These are phyloP conservation scores for Aspergillus fijiensis DNA, from an alignment of 2,329 filamentous ascomycete genomes.

Conservation along the genomic window DNA sequence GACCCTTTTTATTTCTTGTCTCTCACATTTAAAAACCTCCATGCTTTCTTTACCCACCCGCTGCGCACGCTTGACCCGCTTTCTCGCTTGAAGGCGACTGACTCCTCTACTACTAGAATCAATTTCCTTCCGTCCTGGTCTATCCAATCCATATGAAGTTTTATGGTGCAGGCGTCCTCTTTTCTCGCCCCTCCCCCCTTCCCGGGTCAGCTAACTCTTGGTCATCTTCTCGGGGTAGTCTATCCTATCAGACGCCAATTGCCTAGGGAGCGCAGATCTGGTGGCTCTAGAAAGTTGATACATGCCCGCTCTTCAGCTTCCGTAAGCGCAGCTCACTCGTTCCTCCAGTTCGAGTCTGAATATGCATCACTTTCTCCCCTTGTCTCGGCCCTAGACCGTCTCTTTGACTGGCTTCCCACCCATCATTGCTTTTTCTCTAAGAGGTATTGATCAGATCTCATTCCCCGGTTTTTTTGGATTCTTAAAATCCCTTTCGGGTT, in stretches of 20 bases:
- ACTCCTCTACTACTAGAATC: not conserved
- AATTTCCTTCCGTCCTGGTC: not conserved
- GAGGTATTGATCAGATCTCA: slow-evolving; percentile 7
- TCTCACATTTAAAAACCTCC: slow-evolving; percentile 8
- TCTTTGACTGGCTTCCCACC: slow-evolving; percentile 4
- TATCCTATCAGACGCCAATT: not conserved
- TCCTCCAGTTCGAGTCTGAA: slow-evolving; percentile 34
- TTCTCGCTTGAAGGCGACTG: not conserved
- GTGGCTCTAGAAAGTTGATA: slow-evolving; percentile 4
- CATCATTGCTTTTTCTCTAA: slow-evolving; percentile 16
- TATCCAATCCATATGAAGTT: not conserved
- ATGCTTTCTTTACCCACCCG: slow-evolving; percentile 31
- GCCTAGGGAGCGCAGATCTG: not conserved
- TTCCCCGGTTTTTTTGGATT: slow-evolving; percentile 8
- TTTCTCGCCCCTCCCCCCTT: not conserved
- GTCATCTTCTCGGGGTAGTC: slow-evolving; percentile 1
- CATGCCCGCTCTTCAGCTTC: slow-evolving; percentile 19
- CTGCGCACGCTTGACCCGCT: slow-evolving; percentile 5
- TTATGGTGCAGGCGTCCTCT: slow-evolving; percentile 3
- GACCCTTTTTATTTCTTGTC: slow-evolving; percentile 13
- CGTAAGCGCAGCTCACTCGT: slow-evolving; percentile 24
- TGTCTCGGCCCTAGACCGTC: slow-evolving; percentile 43
- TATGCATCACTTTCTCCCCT: slow-evolving; percentile 51
- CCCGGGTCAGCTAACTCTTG: slow-evolving; percentile 7
- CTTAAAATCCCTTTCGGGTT: not conserved